Evolutionary conservation across 2,329 filamentous ascomycete species (phyloP), one percentile per base, ranked within the genome.

Genomic region (Apiospora saccharicola): DNA sequence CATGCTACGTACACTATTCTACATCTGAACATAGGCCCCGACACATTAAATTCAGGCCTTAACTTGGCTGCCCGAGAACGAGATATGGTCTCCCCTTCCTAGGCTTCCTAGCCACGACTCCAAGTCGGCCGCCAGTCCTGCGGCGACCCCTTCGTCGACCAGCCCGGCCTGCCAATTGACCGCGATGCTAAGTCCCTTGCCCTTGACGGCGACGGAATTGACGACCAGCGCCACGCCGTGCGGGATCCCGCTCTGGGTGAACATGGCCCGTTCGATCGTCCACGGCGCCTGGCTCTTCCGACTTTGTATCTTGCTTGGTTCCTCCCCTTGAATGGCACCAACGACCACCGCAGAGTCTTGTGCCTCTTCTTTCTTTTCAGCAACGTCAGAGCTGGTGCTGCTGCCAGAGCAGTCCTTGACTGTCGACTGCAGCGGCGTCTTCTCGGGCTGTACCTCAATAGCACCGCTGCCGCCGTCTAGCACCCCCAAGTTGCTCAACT

Each of bases 401-500:
- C 30, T 41, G 0, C 19, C 30, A n/a, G 22, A 49, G 19, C 44
- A 47, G 1, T 41, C 34, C 30, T 13, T 41, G 19, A 41, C 34
- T 4, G 7, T 12, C 19, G 5, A 24, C 57, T n/a, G 34, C 30
- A n/a, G 1, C 16, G 26, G 4, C 34, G 34, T 1, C 34, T 37
- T 41, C 12, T 5, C 8, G 1, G 57, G 8, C 13, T n/a, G 5
- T 34, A n/a, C 57, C 34, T 57, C 51, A 10, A 19, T 5, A 22
- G 2, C 44, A 43, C 43, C 8, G 44, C 61, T 19, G 14, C 26
- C n/a, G 4, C 75, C 78, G 64, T 79, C 76, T 1, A 80, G 46
- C 8, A 74, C 76, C 8, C 79, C 79, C 2, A 81, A 71, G 71
- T 81, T 81, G 30, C 77, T 79, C 12, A 80, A 74, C 24, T 73